Base-by-base conservation (phyloP, 768 basidiomycete species). In the Coprinellus micaceus region DNA sequence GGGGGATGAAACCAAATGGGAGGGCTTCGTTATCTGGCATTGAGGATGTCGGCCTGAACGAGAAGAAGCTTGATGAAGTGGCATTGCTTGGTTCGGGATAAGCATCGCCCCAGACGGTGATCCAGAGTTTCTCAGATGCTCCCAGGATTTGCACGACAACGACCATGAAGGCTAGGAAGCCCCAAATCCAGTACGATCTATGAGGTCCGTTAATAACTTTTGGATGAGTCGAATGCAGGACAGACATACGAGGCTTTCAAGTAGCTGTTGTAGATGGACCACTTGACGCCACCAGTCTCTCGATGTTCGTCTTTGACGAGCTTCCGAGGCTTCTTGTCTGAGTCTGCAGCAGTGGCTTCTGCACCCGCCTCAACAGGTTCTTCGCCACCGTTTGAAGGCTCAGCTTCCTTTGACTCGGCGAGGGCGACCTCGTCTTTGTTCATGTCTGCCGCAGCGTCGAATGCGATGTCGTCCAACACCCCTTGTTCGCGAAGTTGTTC, bases 301-400 rank as follows among this genome's bases (percentile, higher is more conserved):
- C 91, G 69, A 57, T 91, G 86, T 65, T 94, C 91, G 47, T 93
- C 91, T 65, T 91, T 85, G 55, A 93, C 69, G 11, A 93, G 70
- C 63, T 90, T 88, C 26, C 85, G 72, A 0, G 89, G 86, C 59
- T 84, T 88, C 71, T 85, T 91, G 11, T 60, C 63, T 22, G 65
- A 69, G 22, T 66, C 70, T 5, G 62, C 65, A 1, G 69, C 65
- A 48, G 68, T 65, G 1, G 66, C 61, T 11, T 63, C 60, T 1
- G 62, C 66, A 19, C 55, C 67, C 4, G 60, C 64, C 21, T 60
- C 67, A 11, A 61, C 61, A 41, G 64, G 68, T 26, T 64, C 33
- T 24, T 33, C 45, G 33, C 33, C 39, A 15, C 17, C 37, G 40
- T 41, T 58, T 36, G 43, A 53, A 21, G 24, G 30, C 30, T 26